These are phyloP conservation scores for Clonostachys sp. DNA, from an alignment of 2,329 filamentous ascomycete species.

Conservation along the genomic window DNA sequence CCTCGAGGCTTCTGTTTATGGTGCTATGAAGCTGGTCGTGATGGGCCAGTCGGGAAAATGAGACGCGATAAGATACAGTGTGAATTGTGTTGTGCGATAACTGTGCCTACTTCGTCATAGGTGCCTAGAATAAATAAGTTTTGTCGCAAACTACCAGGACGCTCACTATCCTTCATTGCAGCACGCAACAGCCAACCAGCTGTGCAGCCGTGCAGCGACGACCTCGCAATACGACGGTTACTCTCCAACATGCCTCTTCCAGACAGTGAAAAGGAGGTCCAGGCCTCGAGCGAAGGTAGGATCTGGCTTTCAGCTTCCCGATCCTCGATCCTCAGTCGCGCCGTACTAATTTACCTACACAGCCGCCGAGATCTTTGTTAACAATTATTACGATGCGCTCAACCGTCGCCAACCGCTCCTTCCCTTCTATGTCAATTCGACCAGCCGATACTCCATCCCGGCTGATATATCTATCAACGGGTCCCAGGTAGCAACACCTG, in stretches of 20 bases:
- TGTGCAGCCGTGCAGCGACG: too few species aligned
- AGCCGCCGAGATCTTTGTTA: constrained; percentile 70
- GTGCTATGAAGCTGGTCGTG: background rate
- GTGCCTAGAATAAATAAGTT: background rate
- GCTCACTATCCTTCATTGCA: background rate
- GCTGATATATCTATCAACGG: constrained; percentile 80
- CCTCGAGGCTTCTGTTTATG: too few species aligned
- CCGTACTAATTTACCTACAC: background rate
- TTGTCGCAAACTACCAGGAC: background rate
- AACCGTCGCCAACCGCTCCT: constrained; percentile 57
- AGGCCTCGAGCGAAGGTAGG: constrained; percentile 40
- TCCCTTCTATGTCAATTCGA: constrained; percentile 66
- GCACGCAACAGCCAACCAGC: background rate
- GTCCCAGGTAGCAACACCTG: constrained; percentile 55
- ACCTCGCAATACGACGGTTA: background rate
- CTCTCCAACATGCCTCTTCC: constrained; percentile 24
- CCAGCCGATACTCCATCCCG: constrained; percentile 44
- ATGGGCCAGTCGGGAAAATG: background rate
- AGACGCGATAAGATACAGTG: constrained; percentile 6
- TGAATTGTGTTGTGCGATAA: constrained; percentile 7
- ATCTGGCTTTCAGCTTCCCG: constrained; percentile 1
- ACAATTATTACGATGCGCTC: constrained; percentile 72
- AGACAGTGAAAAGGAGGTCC: constrained; percentile 36
- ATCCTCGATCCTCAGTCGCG: background rate
- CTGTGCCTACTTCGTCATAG: constrained; percentile 3